A percentile compares a stretch with the other conserved stretches of the same genome.
Conservation (phyloP, 2,329 filamentous ascomycete species). For the Aspergillus viridinutans region DNA sequence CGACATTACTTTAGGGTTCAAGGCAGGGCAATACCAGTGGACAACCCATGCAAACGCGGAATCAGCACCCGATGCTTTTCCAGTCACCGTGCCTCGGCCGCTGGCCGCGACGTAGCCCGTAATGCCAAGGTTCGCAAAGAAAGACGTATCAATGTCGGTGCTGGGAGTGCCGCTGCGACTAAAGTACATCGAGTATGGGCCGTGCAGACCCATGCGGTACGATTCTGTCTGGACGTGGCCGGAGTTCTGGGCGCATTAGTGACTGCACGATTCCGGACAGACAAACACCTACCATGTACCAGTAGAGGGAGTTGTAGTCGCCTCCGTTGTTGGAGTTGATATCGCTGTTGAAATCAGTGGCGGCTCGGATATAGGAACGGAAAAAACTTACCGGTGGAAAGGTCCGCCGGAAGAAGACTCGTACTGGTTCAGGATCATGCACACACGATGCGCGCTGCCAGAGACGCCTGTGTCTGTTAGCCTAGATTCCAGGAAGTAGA, state of each 20-base stretch:
- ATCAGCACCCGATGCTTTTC: slow-evolving; percentile 56
- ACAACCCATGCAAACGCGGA: slow-evolving; percentile 54
- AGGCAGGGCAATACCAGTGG: slow-evolving; percentile 49
- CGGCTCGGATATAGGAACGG: not conserved
- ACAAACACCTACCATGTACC: slow-evolving; percentile 51
- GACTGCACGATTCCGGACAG: too few relatives aligned
- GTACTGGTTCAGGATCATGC: slow-evolving; percentile 55
- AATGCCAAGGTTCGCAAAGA: slow-evolving; percentile 57
- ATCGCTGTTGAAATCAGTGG: slow-evolving; percentile 36
- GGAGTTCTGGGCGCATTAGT: slow-evolving; percentile 47
- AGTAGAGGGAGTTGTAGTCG: slow-evolving; percentile 56
- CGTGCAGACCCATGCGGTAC: slow-evolving; percentile 60
- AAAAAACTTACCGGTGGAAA: slow-evolving; percentile 50
- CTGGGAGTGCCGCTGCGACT: slow-evolving; percentile 55
- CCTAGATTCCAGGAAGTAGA: too few relatives aligned
- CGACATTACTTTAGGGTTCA: too few relatives aligned
- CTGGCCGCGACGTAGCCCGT: slow-evolving; percentile 55
- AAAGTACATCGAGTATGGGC: slow-evolving; percentile 61
- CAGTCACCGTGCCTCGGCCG: slow-evolving; percentile 56
- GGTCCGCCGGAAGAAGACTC: slow-evolving; percentile 63
- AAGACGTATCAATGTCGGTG: slow-evolving; percentile 51
- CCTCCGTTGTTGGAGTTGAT: slow-evolving; percentile 64
- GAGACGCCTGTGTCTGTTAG: slow-evolving; percentile 23
- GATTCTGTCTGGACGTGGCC: slow-evolving; percentile 60
- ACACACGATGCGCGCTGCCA: slow-evolving; percentile 51